These are phyloP conservation scores for Phytophthora aleatoria DNA, from an alignment of 352 stramenopile species.

Conservation along the genomic window DNA sequence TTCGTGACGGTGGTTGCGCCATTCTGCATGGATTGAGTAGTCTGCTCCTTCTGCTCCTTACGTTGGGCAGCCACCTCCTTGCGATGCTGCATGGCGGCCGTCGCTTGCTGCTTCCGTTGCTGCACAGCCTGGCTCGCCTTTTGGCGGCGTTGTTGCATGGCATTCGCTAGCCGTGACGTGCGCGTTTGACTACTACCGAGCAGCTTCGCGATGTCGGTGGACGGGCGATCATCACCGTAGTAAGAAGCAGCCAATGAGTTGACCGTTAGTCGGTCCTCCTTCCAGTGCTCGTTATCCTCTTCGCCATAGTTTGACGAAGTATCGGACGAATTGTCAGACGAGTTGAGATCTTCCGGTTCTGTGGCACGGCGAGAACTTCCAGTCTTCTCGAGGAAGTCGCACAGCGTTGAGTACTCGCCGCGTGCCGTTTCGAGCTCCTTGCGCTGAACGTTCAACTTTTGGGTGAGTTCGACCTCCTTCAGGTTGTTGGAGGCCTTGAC, in stretches of 20 bases:
- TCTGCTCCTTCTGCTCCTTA: slow-evolving; percentile 16
- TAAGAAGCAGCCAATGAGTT: slow-evolving; percentile 33
- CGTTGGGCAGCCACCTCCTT: slow-evolving; percentile 20
- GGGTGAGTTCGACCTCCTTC: slow-evolving; percentile 59
- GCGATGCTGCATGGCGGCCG: slow-evolving; percentile 32
- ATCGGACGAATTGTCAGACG: slow-evolving; percentile 43
- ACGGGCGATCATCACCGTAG: slow-evolving; percentile 52
- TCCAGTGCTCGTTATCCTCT: slow-evolving; percentile 35
- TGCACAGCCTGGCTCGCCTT: slow-evolving; percentile 36
- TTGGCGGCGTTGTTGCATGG: slow-evolving; percentile 42
- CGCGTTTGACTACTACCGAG: slow-evolving; percentile 31
- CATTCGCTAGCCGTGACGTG: slow-evolving; percentile 33
- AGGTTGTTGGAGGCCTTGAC: slow-evolving; percentile 60
- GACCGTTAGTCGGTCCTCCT: slow-evolving; percentile 40
- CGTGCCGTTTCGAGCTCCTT: slow-evolving; percentile 52
- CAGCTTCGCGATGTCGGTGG: slow-evolving; percentile 50
- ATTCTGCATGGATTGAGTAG: slow-evolving; percentile 16
- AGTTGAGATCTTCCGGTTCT: slow-evolving; percentile 51
- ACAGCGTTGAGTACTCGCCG: slow-evolving; percentile 51
- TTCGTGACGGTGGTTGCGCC: slow-evolving; percentile 32
- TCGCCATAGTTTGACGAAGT: slow-evolving; percentile 37
- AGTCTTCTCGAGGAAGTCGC: slow-evolving; percentile 56
- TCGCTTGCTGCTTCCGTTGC: slow-evolving; percentile 37
- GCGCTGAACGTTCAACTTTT: slow-evolving; percentile 54
- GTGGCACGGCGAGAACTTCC: slow-evolving; percentile 49